Evolutionary conservation across 495 filamentous ascomycete species (phyloP), one percentile per base, ranked within the genome.

Genomic region (Cercophora newfieldiana): DNA sequence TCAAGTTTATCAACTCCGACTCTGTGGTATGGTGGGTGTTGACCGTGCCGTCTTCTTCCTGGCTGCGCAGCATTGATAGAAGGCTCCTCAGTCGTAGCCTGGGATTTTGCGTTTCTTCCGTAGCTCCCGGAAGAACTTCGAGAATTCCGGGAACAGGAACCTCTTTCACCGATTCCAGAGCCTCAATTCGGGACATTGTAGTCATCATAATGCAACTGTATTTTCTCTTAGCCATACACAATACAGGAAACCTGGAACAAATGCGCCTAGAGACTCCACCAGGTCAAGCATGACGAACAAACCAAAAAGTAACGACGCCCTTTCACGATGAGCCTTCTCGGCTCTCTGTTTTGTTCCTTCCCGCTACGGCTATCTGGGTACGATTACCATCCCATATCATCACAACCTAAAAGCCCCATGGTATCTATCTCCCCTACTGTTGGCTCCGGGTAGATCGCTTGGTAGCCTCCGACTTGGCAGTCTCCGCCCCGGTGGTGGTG

Each of bases 401-500:
- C 59, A 22, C 59, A 30, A 12, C 33, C 53, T 29, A 60, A 48
- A 59, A 62, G 2, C 49, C 49, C 29, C 64, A 33, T 6, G 30
- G 5, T 24, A 25, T 51, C 63, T 24, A 25, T 51, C 63, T 53
- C 51, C 63, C 48, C 8, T 78, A 80, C 70, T 74, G 72, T 54
- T 79, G 72, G 78, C 79, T 83, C 69, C 81, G 74, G 55, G 81
- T 83, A 50, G 77, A 61, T 60, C 84, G 81, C 81, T 87, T 87
- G 75, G 71, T 84, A 21, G 85, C 89, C 72, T 80, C 79, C 47
- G 82, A 80, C 81, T 90, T 91, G 66, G 78, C 85, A 26, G 86
- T 84, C 64, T 93, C 90, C 53, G 86, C 83, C 56, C 88, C 85
- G 63, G 87, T 85, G 60, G 87, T 76, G 69, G 85, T 83, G 65